These are phyloP conservation scores for Pseudogymnoascus sp. DNA, from an alignment of 2,329 filamentous ascomycete species.

Conservation along the genomic window DNA sequence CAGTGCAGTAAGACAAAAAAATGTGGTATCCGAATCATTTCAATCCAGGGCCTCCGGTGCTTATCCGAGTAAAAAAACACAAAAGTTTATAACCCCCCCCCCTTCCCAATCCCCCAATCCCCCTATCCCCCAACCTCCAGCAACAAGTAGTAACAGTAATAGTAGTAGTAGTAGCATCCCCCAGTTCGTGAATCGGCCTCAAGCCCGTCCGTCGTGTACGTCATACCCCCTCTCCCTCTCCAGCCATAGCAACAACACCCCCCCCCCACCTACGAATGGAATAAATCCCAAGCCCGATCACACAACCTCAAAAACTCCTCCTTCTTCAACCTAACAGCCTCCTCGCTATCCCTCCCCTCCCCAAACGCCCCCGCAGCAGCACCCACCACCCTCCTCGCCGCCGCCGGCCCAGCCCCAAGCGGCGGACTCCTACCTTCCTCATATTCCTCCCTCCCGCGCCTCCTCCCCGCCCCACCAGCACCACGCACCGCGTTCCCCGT, in stretches of 20 bases:
- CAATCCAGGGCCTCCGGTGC: neutral
- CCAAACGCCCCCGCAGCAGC: conserved; percentile 56
- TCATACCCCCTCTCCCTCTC: neutral
- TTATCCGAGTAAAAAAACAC: neutral
- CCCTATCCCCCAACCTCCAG: neutral
- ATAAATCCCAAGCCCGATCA: conserved; percentile 88
- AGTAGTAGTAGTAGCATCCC: neutral
- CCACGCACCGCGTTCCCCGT: conserved; percentile 28
- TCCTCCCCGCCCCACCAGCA: conserved; percentile 50
- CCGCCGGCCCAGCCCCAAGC: conserved; percentile 62
- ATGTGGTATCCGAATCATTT: neutral
- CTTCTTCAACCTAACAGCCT: conserved; percentile 76
- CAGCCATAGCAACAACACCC: no score
- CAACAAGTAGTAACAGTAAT: neutral
- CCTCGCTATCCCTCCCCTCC: conserved; percentile 73
- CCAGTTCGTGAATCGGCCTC: neutral
- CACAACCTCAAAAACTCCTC: conserved; percentile 86
- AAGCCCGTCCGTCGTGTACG: neutral
- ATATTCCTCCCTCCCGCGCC: conserved; percentile 81
- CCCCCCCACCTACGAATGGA: conserved; percentile 71
- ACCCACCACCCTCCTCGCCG: conserved; percentile 36
- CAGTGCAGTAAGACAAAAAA: neutral
- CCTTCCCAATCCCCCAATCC: neutral
- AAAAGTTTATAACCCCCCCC: neutral
- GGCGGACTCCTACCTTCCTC: conserved; percentile 87